Evolutionary conservation across 225 moss, liverwort and hornwort species (phyloP), one percentile per base, ranked within the genome.

Genomic region (Climacium dendroides): DNA sequence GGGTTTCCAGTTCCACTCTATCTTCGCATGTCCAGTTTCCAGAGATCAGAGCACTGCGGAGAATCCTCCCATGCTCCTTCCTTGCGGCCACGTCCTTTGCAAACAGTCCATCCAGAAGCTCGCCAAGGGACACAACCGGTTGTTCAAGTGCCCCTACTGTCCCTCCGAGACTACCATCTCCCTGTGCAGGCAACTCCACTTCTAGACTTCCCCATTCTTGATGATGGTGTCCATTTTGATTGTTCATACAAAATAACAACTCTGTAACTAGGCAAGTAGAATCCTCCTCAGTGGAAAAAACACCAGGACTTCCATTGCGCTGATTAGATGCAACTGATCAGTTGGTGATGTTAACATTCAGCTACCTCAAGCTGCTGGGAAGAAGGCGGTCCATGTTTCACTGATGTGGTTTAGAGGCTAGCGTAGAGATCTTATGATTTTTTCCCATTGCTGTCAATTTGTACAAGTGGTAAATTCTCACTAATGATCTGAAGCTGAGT

Each of bases 41-140:
- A 91, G 93, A 63, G 98, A 98, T 43, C 98, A 94, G 86, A 96
- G 96, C 88, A 96, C 93, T 48, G 89, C 89, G 32, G 96, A 96
- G 37, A 98, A 98, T 83, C 98, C 98, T 62, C 96, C 98, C 73
- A 98, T 96, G 98, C 95, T 98, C 26, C 95, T 98, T 82, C 98
- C 96, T 74, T 98, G 98, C 80, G 96, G 98, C 71, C 98, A 98
- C 81, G 96, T 98, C 41, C 94, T 98, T 6, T 98, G 98, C 93
- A 96, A 96, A 76, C 96, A 96, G 58, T 98, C 98, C 67, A 96
- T 98, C 70, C 93, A 92, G 74, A 98, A 98, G 90, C 90, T 94
- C 65, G 93, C 89, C 81, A 94, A 94, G 87, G 91, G 93, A 57
- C 90, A 89, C 86, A 90, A 87, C 55, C 90, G 93, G 57, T 66